Evolutionary conservation across 1,284 basidiomycete genomes (phyloP).

Genomic region (Pyrrhoderma lamaoense): DNA sequence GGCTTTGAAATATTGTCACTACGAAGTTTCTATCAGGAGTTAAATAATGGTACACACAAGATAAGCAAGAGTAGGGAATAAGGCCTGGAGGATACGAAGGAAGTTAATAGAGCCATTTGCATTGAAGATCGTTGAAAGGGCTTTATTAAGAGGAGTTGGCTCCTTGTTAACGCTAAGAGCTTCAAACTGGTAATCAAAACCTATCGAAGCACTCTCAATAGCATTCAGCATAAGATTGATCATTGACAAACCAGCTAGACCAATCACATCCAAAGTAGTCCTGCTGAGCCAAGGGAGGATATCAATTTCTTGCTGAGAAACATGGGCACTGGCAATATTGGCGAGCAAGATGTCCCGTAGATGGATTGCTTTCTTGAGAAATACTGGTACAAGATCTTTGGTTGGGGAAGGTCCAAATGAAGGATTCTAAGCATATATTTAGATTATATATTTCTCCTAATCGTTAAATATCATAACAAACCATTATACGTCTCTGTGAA

Average conservation of each 20-base stretch:
- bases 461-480: not conserved
- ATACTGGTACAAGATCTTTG: slow-evolving; percentile 19
- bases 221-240: not conserved
- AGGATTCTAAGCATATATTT: slow-evolving; percentile 16
- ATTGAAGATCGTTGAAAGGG: slow-evolving; percentile 27
- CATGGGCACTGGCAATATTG: not conserved
- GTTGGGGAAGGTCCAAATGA: slow-evolving; percentile 20
- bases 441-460: not conserved
- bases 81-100: slow-evolving; percentile 15
- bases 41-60: slow-evolving; percentile 28
- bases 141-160: slow-evolving; percentile 27
- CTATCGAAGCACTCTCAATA: slow-evolving; percentile 23
- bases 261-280: slow-evolving; percentile 43
- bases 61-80: slow-evolving; percentile 20
- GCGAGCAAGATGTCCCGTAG: slow-evolving; percentile 16
- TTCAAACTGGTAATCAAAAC: slow-evolving; percentile 64
- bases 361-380: slow-evolving; percentile 17
- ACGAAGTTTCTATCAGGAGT: slow-evolving; percentile 9
- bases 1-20: slow-evolving; percentile 4
- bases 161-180: slow-evolving; percentile 21
- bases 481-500: slow-evolving; percentile 16
- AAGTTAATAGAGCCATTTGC: slow-evolving; percentile 8
- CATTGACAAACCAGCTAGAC: slow-evolving; percentile 31
- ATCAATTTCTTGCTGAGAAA: slow-evolving; percentile 23
- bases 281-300: slow-evolving; percentile 34